A percentile compares a stretch with the other conserved stretches of the same genome.
These are phyloP conservation scores for Vanderwaltozyma yarrowii DNA, from an alignment of 805 yeast species.

Conservation along the genomic window DNA sequence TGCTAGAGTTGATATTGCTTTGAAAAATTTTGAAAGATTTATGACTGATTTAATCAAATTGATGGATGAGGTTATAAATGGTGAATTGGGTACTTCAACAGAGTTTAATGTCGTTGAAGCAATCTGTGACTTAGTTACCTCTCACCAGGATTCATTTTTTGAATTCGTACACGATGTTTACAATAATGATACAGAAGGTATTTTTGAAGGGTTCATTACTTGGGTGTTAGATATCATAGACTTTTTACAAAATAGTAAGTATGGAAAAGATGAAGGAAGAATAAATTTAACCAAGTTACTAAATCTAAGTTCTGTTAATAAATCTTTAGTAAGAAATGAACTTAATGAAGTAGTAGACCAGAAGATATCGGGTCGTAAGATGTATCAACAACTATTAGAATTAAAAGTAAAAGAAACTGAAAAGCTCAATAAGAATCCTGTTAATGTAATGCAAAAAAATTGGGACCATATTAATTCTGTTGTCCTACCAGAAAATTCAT, in stretches of 20 bases:
- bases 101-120: slow-evolving; percentile 48
- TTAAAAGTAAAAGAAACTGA: slow-evolving; percentile 15
- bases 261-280: slow-evolving; percentile 30
- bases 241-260: slow-evolving; percentile 54
- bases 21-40: slow-evolving; percentile 54
- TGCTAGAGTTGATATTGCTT: slow-evolving; percentile 55
- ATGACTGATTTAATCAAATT: slow-evolving; percentile 54
- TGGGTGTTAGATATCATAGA: slow-evolving; percentile 67
- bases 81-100: slow-evolving; percentile 37
- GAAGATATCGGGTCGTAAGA: slow-evolving; percentile 29
- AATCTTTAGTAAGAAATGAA: slow-evolving; percentile 28
- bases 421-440: slow-evolving; percentile 7
- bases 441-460: slow-evolving; percentile 21
- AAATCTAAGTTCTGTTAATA: slow-evolving; percentile 13
- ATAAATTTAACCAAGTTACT: slow-evolving; percentile 36
- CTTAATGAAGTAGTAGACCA: slow-evolving; percentile 30
- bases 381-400: slow-evolving; percentile 22
- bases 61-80: slow-evolving; percentile 43
- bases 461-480: slow-evolving; percentile 37
- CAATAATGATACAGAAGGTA: slow-evolving; percentile 55
- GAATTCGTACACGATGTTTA: slow-evolving; percentile 75
- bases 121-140: slow-evolving; percentile 53
- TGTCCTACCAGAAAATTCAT: slow-evolving; percentile 32
- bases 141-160: slow-evolving; percentile 65
- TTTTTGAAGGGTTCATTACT: slow-evolving; percentile 58